Base-by-base conservation (phyloP, 768 basidiomycete genomes). In the Hysterangium stoloniferum region DNA sequence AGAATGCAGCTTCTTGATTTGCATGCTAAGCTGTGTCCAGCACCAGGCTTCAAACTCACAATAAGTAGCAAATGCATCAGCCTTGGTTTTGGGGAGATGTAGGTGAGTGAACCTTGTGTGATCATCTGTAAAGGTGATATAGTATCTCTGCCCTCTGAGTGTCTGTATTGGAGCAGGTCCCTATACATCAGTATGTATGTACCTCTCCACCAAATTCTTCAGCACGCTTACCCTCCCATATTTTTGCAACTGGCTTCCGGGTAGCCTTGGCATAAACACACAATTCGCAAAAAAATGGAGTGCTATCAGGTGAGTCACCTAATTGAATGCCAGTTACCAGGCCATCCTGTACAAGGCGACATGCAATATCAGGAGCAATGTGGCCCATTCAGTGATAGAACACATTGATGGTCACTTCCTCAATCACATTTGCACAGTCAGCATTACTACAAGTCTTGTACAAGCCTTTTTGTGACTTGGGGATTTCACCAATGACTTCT, bases 401-500 rank as follows among this genome's bases (percentile, higher is more conserved):
- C 28, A 54, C 44, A 22, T 27, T 28, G 20, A 45, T 20, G 9
- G 15, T 35, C 4, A 45, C 12, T 35, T 35, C 34, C 33, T 25
- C 20, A 2, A 61, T 64, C 24, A 67, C 47, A 47, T n/a, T n/a
- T n/a, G n/a, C n/a, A n/a, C n/a, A n/a, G n/a, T n/a, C n/a, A n/a
- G n/a, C n/a, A 13, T 37, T 22, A 33, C 33, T 13, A 17, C 17
- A 8, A 20, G 20, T 20, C 34, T 28, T 42, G 33, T 63, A 64
- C 11, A 65, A 43, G 2, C 64, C 60, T 6, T 40, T 25, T 15
- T 8, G 13, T 8, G 55, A 48, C 11, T 13, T 38, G 11, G 46
- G 53, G 8, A 60, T 48, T 13, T 52, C 31, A 1, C 57, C 58
- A 5, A 66, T 34, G 1, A 54, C 19, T 19, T 38, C 38, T 13